phyloP scores from a whole-genome alignment of 2,329 filamentous ascomycete genomes.

The Trichoderma koningii region DNA sequence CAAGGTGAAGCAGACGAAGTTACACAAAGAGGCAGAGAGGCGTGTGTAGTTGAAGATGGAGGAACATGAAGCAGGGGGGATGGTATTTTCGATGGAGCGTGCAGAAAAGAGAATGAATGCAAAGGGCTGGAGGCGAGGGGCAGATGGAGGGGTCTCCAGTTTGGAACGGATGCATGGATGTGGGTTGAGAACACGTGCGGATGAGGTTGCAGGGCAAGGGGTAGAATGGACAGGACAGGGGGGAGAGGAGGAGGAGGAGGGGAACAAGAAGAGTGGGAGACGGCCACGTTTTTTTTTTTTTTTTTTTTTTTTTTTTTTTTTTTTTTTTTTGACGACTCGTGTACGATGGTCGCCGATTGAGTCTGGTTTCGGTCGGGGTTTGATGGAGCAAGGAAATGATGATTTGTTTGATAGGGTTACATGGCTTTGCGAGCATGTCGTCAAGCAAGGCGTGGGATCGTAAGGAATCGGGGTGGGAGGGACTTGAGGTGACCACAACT shows the following conservation, averaged over 20 bases:
- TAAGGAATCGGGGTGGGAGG: too few relatives aligned
- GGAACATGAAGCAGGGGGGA: too few relatives aligned
- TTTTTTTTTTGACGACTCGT: not conserved
- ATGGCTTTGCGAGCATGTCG: not conserved
- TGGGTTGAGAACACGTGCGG: slow-evolving; percentile 12
- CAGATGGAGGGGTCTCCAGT: not conserved
- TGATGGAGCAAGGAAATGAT: not conserved
- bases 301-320: slow-evolving; percentile 8
- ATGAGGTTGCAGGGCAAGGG: not conserved
- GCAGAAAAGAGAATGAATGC: not conserved
- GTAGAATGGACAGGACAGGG: not conserved
- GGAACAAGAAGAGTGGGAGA: not conserved
- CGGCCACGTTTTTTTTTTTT: slow-evolving; percentile 21
- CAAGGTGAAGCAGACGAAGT: too few relatives aligned
- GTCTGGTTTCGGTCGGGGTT: not conserved
- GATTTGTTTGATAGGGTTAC: not conserved
- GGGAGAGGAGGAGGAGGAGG: not conserved
- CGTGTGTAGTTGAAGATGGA: too few relatives aligned
- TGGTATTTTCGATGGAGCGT: too few relatives aligned
- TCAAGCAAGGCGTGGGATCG: too few relatives aligned
- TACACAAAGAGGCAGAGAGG: too few relatives aligned
- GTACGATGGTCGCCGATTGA: not conserved
- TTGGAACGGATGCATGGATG: not conserved
- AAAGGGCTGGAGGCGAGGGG: not conserved
- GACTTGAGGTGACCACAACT: too few relatives aligned